Evolutionary conservation across 2,329 filamentous ascomycete species (phyloP), one percentile per base, ranked within the genome.

Genomic region (Dactylellina drechsleri): DNA sequence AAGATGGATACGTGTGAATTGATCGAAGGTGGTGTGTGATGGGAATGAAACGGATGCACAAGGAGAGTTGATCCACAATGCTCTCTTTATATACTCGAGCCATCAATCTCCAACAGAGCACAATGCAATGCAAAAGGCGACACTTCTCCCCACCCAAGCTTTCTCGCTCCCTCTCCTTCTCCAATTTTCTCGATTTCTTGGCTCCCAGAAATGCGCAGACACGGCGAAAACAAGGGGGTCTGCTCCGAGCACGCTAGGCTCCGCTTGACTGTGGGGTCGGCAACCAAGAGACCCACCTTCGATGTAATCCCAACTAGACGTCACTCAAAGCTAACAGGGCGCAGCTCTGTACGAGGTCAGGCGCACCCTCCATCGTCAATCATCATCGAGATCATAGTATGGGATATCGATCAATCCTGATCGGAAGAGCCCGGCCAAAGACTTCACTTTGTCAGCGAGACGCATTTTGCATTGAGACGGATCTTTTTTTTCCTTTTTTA

Each of bases 271-370:
- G 66, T 68, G 49, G 56, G 56, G 56, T 53, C 56, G n/a, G 43
- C 43, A 47, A 10, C 4, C 4, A 18, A n/a, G 13, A 47, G 43
- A 47, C 43, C 16, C 43, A 18, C 43, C 5, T n/a, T 15, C 15
- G 13, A 47, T 23, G 43, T 8, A 12, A 47, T n/a, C 43, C 15
- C 15, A n/a, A 18, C 49, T 23, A 31, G 65, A 68, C 65, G 59
- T 68, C 65, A 68, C 65, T 47, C 7, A 23, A 45, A 43, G 8
- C 31, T 45, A 60, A 54, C 65, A 68, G 66, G 66, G 66, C 66
- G 66, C 66, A 70, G 66, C 56, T 45, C 52, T 18, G 23, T 49
- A 41, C 65, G 56, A 68, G 65, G 65, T 68, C 65, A 67, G 54
- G 54, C 54, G 54, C 54, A 59, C 54, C 45, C 41, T 60, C 64